These are phyloP conservation scores for Lyophyllum decastes DNA, from an alignment of 768 basidiomycete species.

Conservation along the genomic window DNA sequence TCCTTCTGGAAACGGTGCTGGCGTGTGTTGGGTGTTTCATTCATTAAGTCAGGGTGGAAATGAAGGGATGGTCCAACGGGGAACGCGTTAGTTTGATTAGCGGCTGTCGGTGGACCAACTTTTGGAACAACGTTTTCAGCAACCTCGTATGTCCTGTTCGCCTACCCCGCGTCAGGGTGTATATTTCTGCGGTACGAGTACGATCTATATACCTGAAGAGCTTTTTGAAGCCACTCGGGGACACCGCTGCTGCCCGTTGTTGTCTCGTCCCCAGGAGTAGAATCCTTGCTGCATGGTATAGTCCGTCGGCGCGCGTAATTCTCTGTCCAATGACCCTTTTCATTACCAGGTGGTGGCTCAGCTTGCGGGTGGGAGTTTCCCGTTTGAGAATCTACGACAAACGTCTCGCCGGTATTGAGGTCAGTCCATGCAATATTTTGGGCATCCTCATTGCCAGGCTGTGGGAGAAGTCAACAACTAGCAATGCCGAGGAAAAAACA, in stretches of 20 bases:
- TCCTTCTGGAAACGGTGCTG: constrained; percentile 48
- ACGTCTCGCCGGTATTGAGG: constrained; percentile 56
- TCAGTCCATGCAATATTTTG: constrained; percentile 60
- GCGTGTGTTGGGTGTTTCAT: constrained; percentile 13
- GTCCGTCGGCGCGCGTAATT: constrained; percentile 24
- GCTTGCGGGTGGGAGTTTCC: constrained; percentile 59
- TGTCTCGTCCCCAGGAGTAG: constrained; percentile 8
- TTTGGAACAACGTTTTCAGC: constrained; percentile 50
- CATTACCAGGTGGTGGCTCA: constrained; percentile 10
- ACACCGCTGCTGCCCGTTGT: constrained; percentile 14
- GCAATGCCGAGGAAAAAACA: not conserved
- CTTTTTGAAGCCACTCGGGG: constrained; percentile 67
- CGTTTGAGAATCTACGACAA: constrained; percentile 65
- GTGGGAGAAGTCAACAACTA: not conserved
- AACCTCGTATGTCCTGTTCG: constrained; percentile 55
- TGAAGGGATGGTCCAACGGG: not conserved
- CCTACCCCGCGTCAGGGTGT: constrained; percentile 31
- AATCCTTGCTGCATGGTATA: constrained; percentile 24
- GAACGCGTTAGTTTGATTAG: not conserved
- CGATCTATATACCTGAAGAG: constrained; percentile 48
- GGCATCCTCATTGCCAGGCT: constrained; percentile 22
- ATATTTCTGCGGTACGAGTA: not conserved
- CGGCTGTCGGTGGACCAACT: constrained; percentile 14
- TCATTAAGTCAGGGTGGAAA: not conserved
- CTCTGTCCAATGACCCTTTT: constrained; percentile 9